Percentiles rank a stretch among this genome's conserved stretches.
Evolutionary conservation across 1,284 basidiomycete species (phyloP).

Genomic region (Abortiporus biennis): DNA sequence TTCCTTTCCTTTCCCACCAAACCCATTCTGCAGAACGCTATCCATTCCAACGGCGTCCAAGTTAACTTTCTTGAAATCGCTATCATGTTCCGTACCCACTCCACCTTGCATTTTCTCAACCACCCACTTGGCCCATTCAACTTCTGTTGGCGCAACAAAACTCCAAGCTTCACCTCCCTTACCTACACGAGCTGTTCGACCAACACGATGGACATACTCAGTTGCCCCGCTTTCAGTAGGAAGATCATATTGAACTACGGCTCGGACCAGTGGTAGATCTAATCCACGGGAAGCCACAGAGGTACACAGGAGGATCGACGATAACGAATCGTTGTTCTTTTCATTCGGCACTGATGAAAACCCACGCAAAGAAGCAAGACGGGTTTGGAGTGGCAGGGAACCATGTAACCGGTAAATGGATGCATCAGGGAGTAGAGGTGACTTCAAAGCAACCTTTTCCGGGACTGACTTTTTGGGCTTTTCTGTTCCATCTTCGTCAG

Average conservation of each 20-base stretch:
- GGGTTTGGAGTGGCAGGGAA: slow-evolving; percentile 78
- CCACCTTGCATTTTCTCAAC: slow-evolving; percentile 69
- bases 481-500: slow-evolving; percentile 21
- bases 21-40: slow-evolving; percentile 71
- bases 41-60: slow-evolving; percentile 66
- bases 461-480: slow-evolving; percentile 14
- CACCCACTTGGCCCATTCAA: slow-evolving; percentile 86
- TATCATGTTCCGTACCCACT: slow-evolving; percentile 20
- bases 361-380: slow-evolving; percentile 76
- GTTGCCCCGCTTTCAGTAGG: slow-evolving; percentile 96
- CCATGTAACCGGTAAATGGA: slow-evolving; percentile 93
- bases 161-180: slow-evolving; percentile 88
- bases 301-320: slow-evolving; percentile 87
- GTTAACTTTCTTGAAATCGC: slow-evolving; percentile 37
- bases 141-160: slow-evolving; percentile 83
- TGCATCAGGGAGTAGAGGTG: slow-evolving; percentile 76
- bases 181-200: slow-evolving; percentile 94
- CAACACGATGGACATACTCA: slow-evolving; percentile 96
- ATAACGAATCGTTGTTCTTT: slow-evolving; percentile 25
- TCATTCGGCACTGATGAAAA: slow-evolving; percentile 56
- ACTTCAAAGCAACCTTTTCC: slow-evolving; percentile 53
- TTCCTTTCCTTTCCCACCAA: slow-evolving; percentile 77
- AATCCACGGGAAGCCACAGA: slow-evolving; percentile 96
- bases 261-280: slow-evolving; percentile 93
- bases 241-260: slow-evolving; percentile 94